phyloP scores from a whole-genome alignment of 148 eudicot genomes.

The Rhododendron ovatum region DNA sequence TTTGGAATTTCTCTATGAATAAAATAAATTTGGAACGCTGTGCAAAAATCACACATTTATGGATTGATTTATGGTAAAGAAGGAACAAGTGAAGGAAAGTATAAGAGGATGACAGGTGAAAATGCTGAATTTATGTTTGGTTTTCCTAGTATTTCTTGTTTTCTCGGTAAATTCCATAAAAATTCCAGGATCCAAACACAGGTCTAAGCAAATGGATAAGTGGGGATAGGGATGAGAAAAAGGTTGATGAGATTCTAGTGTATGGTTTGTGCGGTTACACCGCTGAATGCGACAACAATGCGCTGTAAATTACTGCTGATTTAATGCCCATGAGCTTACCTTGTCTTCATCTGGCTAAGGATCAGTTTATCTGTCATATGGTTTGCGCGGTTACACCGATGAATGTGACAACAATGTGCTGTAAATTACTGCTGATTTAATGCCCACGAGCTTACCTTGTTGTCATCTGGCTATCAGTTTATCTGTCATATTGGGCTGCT shows the following conservation, averaged over 20 bases:
- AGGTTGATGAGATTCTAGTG: constrained; percentile 10
- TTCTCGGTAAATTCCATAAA: neutral
- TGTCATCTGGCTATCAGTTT: neutral
- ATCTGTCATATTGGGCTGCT: neutral
- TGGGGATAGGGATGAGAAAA: neutral
- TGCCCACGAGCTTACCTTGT: neutral
- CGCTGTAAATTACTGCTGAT: neutral
- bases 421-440: neutral
- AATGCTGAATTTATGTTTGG: neutral
- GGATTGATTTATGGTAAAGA: neutral
- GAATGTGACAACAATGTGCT: neutral
- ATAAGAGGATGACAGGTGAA: neutral
- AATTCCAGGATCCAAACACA: neutral
- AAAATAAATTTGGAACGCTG: neutral
- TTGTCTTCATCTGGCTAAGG: neutral
- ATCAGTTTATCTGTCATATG: neutral
- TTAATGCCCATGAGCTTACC: neutral
- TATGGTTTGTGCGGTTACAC: neutral
- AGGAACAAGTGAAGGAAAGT: neutral
- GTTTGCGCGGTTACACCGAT: neutral
- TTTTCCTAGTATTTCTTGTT: neutral
- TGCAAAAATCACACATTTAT: neutral
- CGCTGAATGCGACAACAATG: neutral
- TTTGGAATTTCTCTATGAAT: neutral
- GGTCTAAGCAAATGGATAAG: neutral